Percentiles rank a stretch among this genome's conserved stretches.
These are phyloP conservation scores for Pseudozyma sp. DNA, from an alignment of 1,284 basidiomycete species.

Conservation along the genomic window DNA sequence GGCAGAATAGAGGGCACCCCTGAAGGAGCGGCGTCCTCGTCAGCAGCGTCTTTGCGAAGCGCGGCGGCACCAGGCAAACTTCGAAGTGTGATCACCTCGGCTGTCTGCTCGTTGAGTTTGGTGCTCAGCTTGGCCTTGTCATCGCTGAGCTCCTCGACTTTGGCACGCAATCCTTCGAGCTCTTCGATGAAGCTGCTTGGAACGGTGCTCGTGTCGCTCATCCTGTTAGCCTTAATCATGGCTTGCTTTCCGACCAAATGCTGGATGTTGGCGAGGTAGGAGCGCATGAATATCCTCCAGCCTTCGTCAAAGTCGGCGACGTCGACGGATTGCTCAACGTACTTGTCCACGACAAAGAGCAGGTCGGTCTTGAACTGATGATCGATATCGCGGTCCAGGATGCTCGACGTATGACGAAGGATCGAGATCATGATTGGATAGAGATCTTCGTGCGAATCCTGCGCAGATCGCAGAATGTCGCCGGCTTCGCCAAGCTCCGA, in stretches of 20 bases:
- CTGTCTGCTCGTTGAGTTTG: slow-evolving; percentile 75
- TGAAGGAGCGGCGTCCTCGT: slow-evolving; percentile 10
- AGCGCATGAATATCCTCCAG: slow-evolving; percentile 76
- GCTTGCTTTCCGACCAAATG: slow-evolving; percentile 78
- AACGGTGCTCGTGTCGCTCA: slow-evolving; percentile 71
- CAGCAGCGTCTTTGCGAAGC: slow-evolving; percentile 22
- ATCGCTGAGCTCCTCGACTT: slow-evolving; percentile 75
- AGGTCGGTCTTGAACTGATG: slow-evolving; percentile 75
- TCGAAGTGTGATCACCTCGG: slow-evolving; percentile 77
- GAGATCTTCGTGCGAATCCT: slow-evolving; percentile 61
- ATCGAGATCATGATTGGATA: slow-evolving; percentile 65
- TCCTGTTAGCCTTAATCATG: slow-evolving; percentile 71
- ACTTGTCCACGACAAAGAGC: slow-evolving; percentile 76
- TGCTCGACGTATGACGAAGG: slow-evolving; percentile 73
- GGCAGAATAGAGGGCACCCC: slow-evolving; percentile 32
- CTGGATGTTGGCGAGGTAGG: slow-evolving; percentile 76
- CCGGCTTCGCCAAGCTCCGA: slow-evolving; percentile 47
- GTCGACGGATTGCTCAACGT: slow-evolving; percentile 75
- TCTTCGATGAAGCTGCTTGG: slow-evolving; percentile 74
- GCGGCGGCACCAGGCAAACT: slow-evolving; percentile 70
- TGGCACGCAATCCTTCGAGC: slow-evolving; percentile 74
- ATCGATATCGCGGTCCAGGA: slow-evolving; percentile 76
- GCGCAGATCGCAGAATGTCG: slow-evolving; percentile 32
- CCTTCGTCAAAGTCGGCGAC: slow-evolving; percentile 78
- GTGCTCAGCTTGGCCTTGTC: slow-evolving; percentile 75